These are phyloP conservation scores for Acorus gramineus DNA, from an alignment of 106 monocot genomes.

Conservation along the genomic window DNA sequence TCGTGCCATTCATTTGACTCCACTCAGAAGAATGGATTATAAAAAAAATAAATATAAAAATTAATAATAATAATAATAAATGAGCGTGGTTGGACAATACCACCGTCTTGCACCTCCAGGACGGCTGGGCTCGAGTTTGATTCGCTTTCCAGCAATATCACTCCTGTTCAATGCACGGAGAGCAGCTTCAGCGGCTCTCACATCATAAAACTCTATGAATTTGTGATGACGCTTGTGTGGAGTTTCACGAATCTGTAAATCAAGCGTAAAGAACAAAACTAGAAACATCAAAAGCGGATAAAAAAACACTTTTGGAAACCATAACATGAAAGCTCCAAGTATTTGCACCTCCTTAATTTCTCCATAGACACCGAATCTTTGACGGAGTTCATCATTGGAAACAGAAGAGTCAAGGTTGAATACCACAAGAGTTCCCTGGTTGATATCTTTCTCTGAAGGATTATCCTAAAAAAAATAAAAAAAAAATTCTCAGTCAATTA, in stretches of 20 bases:
- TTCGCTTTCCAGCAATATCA: slow-evolving; percentile 8
- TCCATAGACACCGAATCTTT: slow-evolving; percentile 10
- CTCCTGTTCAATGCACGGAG: slow-evolving; percentile 11
- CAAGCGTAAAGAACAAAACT: too few species aligned
- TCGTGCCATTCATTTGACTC: too few species aligned
- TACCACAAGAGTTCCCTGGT: slow-evolving; percentile 10
- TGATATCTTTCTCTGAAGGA: slow-evolving; percentile 10
- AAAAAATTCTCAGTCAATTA: slow-evolving; percentile 4
- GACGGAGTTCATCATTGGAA: slow-evolving; percentile 9
- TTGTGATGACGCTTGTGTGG: slow-evolving; percentile 12
- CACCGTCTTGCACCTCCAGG: slow-evolving; percentile 14
- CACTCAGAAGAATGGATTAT: too few species aligned
- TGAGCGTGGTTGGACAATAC: slow-evolving; percentile 1
- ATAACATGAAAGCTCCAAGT: background rate
- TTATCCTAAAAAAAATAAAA: slow-evolving; percentile 4
- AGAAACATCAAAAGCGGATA: background rate
- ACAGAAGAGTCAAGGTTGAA: slow-evolving; percentile 16
- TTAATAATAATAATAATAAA: too few species aligned
- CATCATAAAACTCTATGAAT: slow-evolving; percentile 14
- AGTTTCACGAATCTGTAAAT: slow-evolving; percentile 10
- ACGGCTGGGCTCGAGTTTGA: slow-evolving; percentile 14
- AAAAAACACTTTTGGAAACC: background rate
- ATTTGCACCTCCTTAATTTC: slow-evolving; percentile 10
- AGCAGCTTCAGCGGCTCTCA: slow-evolving; percentile 15
- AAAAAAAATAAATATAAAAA: too few species aligned